Base-by-base conservation (phyloP, 2,329 filamentous ascomycete species). In the Thermothelomyces thermophilus region DNA sequence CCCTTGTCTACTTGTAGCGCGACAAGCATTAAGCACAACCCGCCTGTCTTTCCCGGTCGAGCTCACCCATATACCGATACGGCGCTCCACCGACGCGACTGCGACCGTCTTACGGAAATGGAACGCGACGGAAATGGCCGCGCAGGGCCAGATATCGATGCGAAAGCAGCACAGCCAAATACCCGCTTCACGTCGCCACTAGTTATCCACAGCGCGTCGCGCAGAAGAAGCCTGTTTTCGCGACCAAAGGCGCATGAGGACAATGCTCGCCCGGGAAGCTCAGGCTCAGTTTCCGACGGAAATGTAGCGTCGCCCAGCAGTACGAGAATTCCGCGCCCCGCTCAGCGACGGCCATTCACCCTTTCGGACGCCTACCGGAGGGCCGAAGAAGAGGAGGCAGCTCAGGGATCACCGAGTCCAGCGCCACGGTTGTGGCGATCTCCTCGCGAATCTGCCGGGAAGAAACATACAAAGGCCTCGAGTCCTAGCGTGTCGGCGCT, bases 391-490 rank as follows among this genome's bases (percentile, higher is more conserved):
- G 65, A 68, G 47, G 65, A 67, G 30, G 62, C 62, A 24, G 52
- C 58, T 61, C 70, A 72, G 52, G 74, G 68, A 16, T 77, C 74
- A 2, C 75, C 75, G 1, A 78, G 75, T 48, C 75, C 75, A 0
- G 75, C 75, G 1, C 75, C 75, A 1, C 65, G 75, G 28, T 59
- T 66, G 7, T 73, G 72, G 68, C 69, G 70, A 11, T 59, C 63
- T 16, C 63, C 62, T 30, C 60, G 58, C 41, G 64, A 62, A 1
- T 60, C 62, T 0, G 64, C 67, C 16, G 64, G 70, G 26, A 47
- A 62, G 60, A 31, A 53, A 28, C 33, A 28, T 5, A 30, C 48
- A 28, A 48, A 55, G 36, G 13, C 33, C 13, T 9, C 31, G 13
- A 30, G 33, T 14, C 20, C 51, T 14, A 33, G 26, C 34, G 16